Percentiles rank a stretch among this genome's conserved stretches.
Conservation (phyloP, 2,329 filamentous ascomycete genomes). For the Talaromyces atroroseus region DNA sequence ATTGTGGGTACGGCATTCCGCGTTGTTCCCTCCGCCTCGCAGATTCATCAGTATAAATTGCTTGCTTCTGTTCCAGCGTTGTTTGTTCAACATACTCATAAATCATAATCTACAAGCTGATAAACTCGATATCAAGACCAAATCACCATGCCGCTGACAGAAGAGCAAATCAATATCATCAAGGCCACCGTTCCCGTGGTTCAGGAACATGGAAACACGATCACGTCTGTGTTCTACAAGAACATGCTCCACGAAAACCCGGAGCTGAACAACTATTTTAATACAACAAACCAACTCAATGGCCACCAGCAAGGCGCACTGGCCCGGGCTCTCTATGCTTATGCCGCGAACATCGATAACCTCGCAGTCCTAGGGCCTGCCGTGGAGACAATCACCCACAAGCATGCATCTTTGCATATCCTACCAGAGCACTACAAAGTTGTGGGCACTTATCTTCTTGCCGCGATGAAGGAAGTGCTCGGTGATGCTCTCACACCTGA, state of each 20-base stretch:
- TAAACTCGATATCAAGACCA: neutral
- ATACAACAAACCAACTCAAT: conserved; percentile 60
- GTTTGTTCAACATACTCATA: neutral
- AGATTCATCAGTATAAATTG: neutral
- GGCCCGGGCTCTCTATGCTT: conserved; percentile 61
- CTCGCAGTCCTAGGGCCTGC: conserved; percentile 52
- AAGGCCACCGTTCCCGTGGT: conserved; percentile 66
- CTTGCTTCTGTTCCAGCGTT: neutral
- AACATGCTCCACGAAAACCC: conserved; percentile 62
- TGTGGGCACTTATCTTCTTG: conserved; percentile 61
- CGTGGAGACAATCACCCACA: conserved; percentile 65
- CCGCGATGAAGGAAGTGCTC: conserved; percentile 61
- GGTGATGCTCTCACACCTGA: conserved; percentile 60
- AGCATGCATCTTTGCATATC: conserved; percentile 64
- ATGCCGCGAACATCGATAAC: conserved; percentile 65
- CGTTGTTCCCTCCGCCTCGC: neutral
- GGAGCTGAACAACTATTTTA: conserved; percentile 65
- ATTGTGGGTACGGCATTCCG: neutral
- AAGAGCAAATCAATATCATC: conserved; percentile 59
- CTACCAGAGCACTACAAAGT: conserved; percentile 62
- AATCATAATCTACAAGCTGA: neutral
- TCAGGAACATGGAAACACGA: conserved; percentile 60
- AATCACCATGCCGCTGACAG: conserved; percentile 46
- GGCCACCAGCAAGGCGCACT: conserved; percentile 65
- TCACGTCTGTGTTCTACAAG: conserved; percentile 67